Base-by-base conservation (phyloP, 345 rosid genomes). In the Crucihimalaya himalaica region DNA sequence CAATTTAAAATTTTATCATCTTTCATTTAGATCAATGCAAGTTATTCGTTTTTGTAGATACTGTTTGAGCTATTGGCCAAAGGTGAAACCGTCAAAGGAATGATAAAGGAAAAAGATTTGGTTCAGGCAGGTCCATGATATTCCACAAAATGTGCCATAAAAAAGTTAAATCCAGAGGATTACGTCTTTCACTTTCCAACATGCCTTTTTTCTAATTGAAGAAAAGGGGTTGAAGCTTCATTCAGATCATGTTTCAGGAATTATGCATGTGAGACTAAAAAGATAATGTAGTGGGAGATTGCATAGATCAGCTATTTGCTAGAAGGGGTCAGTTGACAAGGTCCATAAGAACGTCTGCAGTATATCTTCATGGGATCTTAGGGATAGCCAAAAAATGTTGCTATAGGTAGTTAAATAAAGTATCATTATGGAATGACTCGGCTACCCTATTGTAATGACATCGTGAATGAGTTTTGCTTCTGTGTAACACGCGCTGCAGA, bases 1-100 rank as follows among this genome's bases (percentile, higher is more conserved):
- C 28, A 63, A 3, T 32, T 13, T 35, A 16, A 37, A 27, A 54
- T 18, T 31, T 13, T 15, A 19, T 37, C 15, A 18, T 77, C 37
- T 53, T 70, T 48, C 2, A 4, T 45, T 54, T 28, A 14, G 21
- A 20, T 61, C 46, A 12, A 46, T 66, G 18, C 6, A 15, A 39
- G 12, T 59, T 72, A 14, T 66, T 60, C 25, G 4, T 39, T 63
- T 73, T 73, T 66, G 78, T 83, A 94, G 97, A 86, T 94, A 81
- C 63, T 94, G 52, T 85, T 85, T 80, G 97, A 88, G 83, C 85
- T 94, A 68, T 80, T 94, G 72, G 95, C 92, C 34, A 86, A 91
- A 84, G 97, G 97, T 78, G 98, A 96, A 78, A 91, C 96, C 8
- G 95, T 91, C 51, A 83, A 94, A 78, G 87, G 92, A 64, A 45